phyloP scores from a whole-genome alignment of 169 alveolate genomes.

The Condylostoma magnum region DNA sequence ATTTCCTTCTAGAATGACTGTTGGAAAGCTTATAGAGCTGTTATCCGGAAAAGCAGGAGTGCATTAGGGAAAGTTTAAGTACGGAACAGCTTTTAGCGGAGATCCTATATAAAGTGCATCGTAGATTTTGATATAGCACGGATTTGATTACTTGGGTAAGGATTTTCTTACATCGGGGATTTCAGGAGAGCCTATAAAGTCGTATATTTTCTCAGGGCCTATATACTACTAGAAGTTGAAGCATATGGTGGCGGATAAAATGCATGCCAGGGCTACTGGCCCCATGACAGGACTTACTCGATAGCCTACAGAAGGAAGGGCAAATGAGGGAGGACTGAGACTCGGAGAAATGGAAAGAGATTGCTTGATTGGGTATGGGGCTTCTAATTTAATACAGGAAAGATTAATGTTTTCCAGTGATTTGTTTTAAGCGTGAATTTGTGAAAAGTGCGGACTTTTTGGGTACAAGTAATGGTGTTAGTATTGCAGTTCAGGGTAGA shows the following conservation, averaged over 20 bases:
- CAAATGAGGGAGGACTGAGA: conserved; percentile 99
- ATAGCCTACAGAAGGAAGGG: conserved; percentile 99
- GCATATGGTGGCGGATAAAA: conserved; percentile 99
- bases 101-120: conserved; percentile 91
- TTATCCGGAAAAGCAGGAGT: conserved; percentile 97
- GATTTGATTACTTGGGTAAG: conserved; percentile 94
- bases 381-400: conserved; percentile 95
- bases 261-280: conserved; percentile 99
- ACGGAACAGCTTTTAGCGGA: conserved; percentile 98
- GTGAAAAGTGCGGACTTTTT: conserved; percentile 90
- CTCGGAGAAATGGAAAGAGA: conserved; percentile 99
- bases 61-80: conserved; percentile 91
- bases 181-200: conserved; percentile 98
- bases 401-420: conserved; percentile 97
- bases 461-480: conserved; percentile 94
- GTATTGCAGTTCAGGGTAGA: conserved; percentile 78
- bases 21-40: conserved; percentile 97
- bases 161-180: conserved; percentile 97
- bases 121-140: conserved; percentile 89
- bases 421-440: conserved; percentile 92
- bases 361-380: conserved; percentile 99
- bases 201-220: conserved; percentile 98
- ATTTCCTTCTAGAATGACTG: conserved; percentile 99
- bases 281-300: conserved; percentile 97
- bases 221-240: conserved; percentile 98